Evolutionary conservation across 2,329 filamentous ascomycete species (phyloP), one percentile per base, ranked within the genome.

Genomic region (Phaeophleospora eucalypticola): DNA sequence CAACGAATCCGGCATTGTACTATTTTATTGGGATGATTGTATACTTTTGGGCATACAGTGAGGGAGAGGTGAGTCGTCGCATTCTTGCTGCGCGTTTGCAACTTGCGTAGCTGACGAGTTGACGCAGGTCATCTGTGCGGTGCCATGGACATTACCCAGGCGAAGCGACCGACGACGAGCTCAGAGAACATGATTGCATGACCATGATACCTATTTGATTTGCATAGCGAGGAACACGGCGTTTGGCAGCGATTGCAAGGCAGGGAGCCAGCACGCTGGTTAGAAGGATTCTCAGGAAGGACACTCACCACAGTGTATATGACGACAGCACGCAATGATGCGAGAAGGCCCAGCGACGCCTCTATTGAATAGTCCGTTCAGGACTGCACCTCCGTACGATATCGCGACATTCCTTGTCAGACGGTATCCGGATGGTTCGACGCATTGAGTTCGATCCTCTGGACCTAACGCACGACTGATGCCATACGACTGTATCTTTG

Each of bases 31-130:
- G 85, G 16, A 83, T 94, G 72, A 76, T 74, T 6, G 84, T 93
- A 12, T 98, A 97, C 69, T 95, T 97, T 62, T 96, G 90, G 90
- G 93, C 88, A 1, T 97, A 94, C 63, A 93, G 86, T 62, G 91
- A 98, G 70, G 93, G 93, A 70, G 93, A 98, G 84, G 90, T 95
- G 71, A 65, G 85, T 49, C 19, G 12, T 15, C 15, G 34, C 16
- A 15, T 7, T 36, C 14, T n/a, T 7, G 16, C 15, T 16, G 7
- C 16, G n/a, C n/a, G 34, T 6, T 6, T 16, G 34, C 7, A 17
- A n/a, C 6, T 36, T 16, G 7, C 35, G 9, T 36, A 20, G 10
- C 34, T 36, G 34, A 36, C 34, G 7, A 8, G n/a, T 15, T 7
- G 34, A 36, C 15, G 2, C 43, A 75, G 71, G 62, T 75, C 41